These are phyloP conservation scores for Chaetomium cochliodes DNA, from an alignment of 495 filamentous ascomycete species.

Conservation along the genomic window DNA sequence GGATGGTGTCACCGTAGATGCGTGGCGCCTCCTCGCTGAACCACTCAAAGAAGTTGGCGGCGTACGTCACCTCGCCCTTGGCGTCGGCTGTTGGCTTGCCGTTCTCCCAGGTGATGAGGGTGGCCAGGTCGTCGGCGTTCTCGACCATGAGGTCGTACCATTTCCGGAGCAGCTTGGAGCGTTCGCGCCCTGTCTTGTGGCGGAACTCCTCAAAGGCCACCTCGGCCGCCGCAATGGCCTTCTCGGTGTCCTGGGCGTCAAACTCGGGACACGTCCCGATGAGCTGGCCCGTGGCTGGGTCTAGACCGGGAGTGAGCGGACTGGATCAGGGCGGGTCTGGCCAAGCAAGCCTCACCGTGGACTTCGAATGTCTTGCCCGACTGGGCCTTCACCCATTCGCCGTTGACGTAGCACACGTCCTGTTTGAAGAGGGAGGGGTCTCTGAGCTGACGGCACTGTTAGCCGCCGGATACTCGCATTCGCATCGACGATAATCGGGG, in stretches of 20 bases:
- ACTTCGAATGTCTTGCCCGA: slow-evolving; percentile 82
- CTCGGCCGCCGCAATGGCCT: slow-evolving; percentile 72
- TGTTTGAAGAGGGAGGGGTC: slow-evolving; percentile 78
- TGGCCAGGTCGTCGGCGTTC: slow-evolving; percentile 84
- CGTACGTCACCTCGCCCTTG: slow-evolving; percentile 69
- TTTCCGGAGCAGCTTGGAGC: slow-evolving; percentile 75
- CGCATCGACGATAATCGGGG: neutral
- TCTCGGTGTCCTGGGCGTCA: slow-evolving; percentile 67
- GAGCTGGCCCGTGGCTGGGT: slow-evolving; percentile 74
- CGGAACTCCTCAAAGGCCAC: slow-evolving; percentile 76
- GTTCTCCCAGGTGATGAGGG: slow-evolving; percentile 83
- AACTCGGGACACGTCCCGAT: slow-evolving; percentile 87
- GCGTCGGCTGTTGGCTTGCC: slow-evolving; percentile 73
- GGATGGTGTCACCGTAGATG: slow-evolving; percentile 74
- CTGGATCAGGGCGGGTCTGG: neutral
- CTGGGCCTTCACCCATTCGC: slow-evolving; percentile 73
- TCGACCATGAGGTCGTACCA: slow-evolving; percentile 91
- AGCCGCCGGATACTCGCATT: neutral
- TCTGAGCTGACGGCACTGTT: slow-evolving; percentile 59
- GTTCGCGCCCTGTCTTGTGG: slow-evolving; percentile 71
- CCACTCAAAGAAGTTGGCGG: slow-evolving; percentile 80
- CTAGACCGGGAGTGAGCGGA: slow-evolving; percentile 41
- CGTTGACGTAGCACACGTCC: slow-evolving; percentile 78
- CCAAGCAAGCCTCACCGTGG: slow-evolving; percentile 49
- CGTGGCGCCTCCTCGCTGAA: slow-evolving; percentile 75